phyloP scores from a whole-genome alignment of 2,329 filamentous ascomycete genomes.

The Sporothrix pallida region DNA sequence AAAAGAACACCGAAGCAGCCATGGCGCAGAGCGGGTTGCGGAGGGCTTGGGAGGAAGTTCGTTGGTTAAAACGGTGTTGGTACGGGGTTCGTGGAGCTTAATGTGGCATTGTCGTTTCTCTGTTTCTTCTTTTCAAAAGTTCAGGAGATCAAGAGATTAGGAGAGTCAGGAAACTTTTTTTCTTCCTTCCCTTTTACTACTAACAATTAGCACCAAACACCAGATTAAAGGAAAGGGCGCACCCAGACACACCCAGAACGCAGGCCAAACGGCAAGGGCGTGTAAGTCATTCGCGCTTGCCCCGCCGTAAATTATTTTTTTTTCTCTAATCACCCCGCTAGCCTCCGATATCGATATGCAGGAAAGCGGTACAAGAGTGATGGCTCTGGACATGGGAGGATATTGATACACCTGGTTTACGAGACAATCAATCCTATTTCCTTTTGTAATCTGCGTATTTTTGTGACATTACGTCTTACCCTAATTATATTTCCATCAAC shows the following conservation, averaged over 20 bases:
- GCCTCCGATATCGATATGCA: slow-evolving; percentile 28
- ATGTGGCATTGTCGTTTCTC: slow-evolving; percentile 28
- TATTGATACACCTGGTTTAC: neutral
- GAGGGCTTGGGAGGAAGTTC: neutral
- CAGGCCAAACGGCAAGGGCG: slow-evolving; percentile 15
- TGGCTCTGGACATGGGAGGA: neutral
- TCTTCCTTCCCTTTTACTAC: neutral
- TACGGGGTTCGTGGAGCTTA: slow-evolving; percentile 1
- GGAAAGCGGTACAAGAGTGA: neutral
- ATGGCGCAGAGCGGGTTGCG: slow-evolving; percentile 20
- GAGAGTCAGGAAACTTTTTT: slow-evolving; percentile 4
- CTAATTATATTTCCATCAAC: too few relatives aligned
- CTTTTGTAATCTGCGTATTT: too few relatives aligned
- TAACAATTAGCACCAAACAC: too few relatives aligned
- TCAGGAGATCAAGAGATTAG: neutral
- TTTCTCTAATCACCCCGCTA: slow-evolving; percentile 21
- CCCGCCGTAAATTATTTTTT: slow-evolving; percentile 25
- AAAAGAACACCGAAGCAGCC: slow-evolving; percentile 38
- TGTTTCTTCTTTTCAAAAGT: slow-evolving; percentile 3
- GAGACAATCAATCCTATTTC: too few relatives aligned
- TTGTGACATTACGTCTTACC: too few relatives aligned
- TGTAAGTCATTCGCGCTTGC: slow-evolving; percentile 28
- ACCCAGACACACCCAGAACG: neutral
- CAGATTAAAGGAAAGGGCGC: too few relatives aligned
- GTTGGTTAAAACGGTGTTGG: slow-evolving; percentile 19